Percentiles rank a stretch among this genome's conserved stretches.
Evolutionary conservation across 2,329 filamentous ascomycete species (phyloP).

Genomic region (Calonectria henricotiae): DNA sequence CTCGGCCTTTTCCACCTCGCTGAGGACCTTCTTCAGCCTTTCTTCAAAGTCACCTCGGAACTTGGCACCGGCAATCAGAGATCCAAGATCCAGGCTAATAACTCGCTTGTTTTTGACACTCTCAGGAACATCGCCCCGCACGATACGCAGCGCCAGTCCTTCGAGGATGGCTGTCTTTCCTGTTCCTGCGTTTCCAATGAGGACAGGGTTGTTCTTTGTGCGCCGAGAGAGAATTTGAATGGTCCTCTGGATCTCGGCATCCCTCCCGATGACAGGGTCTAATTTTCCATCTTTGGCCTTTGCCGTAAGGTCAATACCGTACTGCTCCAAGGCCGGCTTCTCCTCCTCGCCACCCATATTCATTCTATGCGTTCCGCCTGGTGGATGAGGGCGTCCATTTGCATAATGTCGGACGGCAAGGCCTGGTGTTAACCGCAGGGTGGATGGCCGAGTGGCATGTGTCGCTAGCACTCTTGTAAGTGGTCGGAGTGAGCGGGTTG

Average conservation of each 20-base stretch:
- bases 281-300: slow-evolving; percentile 90
- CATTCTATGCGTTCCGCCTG: slow-evolving; percentile 95
- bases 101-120: slow-evolving; percentile 96
- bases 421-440: slow-evolving; percentile 58
- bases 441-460: slow-evolving; percentile 46
- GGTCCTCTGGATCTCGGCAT: slow-evolving; percentile 91
- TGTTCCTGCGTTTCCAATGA: slow-evolving; percentile 93
- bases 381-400: slow-evolving; percentile 85
- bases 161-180: slow-evolving; percentile 96
- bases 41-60: slow-evolving; percentile 98
- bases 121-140: slow-evolving; percentile 93
- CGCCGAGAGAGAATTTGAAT: slow-evolving; percentile 94
- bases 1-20: slow-evolving; percentile 90
- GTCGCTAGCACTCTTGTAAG: slow-evolving; percentile 50
- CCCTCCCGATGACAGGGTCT: slow-evolving; percentile 95
- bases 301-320: slow-evolving; percentile 90
- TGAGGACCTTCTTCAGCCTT: slow-evolving; percentile 89
- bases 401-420: slow-evolving; percentile 71
- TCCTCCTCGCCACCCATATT: slow-evolving; percentile 83
- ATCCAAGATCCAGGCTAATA: slow-evolving; percentile 89
- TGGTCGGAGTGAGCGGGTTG: slow-evolving; percentile 53
- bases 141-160: slow-evolving; percentile 90
- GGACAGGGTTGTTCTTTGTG: slow-evolving; percentile 95
- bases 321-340: slow-evolving; percentile 92
- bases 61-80: slow-evolving; percentile 95